phyloP scores from a whole-genome alignment of 768 basidiomycete species.

The Boletus sp. region DNA sequence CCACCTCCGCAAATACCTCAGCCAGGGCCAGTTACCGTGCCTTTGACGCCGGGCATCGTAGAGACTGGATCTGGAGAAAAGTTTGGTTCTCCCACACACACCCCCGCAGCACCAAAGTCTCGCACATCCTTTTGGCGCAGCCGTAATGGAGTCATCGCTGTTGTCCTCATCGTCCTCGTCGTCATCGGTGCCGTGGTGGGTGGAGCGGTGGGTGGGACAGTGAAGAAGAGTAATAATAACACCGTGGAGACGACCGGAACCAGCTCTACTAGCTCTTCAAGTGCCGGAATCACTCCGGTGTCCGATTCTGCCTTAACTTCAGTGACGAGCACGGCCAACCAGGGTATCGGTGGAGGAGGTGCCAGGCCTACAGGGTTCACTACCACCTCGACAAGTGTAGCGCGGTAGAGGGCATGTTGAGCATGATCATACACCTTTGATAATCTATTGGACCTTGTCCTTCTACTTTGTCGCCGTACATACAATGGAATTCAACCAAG shows the following conservation, averaged over 20 bases:
- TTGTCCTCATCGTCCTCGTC: slow-evolving; percentile 37
- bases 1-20: slow-evolving; percentile 10
- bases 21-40: slow-evolving; percentile 11
- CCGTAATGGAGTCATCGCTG: slow-evolving; percentile 40
- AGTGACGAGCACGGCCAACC: neutral
- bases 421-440: neutral
- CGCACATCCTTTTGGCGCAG: slow-evolving; percentile 47
- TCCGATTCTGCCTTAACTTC: neutral
- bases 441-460: neutral
- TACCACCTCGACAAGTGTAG: neutral
- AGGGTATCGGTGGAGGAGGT: neutral
- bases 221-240: slow-evolving; percentile 23
- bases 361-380: neutral
- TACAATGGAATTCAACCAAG: neutral
- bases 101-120: neutral
- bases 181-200: slow-evolving; percentile 53
- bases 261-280: neutral
- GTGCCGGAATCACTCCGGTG: neutral
- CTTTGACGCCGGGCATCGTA: slow-evolving; percentile 6
- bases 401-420: neutral
- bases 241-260: neutral
- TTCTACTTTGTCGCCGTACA: neutral
- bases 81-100: neutral
- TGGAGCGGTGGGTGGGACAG: slow-evolving; percentile 55
- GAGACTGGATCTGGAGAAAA: slow-evolving; percentile 16